These are phyloP conservation scores for Daldinia sp. DNA, from an alignment of 2,329 filamentous ascomycete species.

Conservation along the genomic window DNA sequence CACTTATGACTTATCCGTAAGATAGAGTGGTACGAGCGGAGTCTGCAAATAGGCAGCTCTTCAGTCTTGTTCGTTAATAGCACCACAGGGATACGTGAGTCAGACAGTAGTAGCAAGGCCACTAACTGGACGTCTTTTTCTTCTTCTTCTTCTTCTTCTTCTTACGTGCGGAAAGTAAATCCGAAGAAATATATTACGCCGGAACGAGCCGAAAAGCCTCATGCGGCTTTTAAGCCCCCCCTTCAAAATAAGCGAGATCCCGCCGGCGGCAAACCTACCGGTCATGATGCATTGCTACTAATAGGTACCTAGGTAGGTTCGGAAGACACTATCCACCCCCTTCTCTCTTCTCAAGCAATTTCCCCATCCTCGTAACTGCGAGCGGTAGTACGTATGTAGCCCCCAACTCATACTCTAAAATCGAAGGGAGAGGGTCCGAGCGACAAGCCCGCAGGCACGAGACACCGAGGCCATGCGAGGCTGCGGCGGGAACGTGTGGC, in stretches of 20 bases:
- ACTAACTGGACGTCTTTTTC: neutral
- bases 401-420: neutral
- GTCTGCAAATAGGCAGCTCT: neutral
- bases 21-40: neutral
- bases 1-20: neutral
- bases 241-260: neutral
- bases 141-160: neutral
- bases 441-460: slow-evolving; percentile 18
- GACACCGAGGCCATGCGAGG: slow-evolving; percentile 32
- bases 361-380: no score
- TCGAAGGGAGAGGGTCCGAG: neutral
- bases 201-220: slow-evolving; percentile 8
- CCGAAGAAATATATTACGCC: neutral
- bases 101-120: neutral
- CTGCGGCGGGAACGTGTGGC: slow-evolving; percentile 22
- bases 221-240: neutral
- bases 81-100: neutral
- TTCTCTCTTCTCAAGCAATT: no score
- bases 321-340: no score
- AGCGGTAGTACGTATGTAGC: no score
- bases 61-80: neutral
- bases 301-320: neutral
- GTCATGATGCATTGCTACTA: neutral
- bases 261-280: neutral
- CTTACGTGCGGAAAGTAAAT: neutral